These are phyloP conservation scores for Pseudognaphalium luteoalbum DNA, from an alignment of 129 eudicot species.

Conservation along the genomic window DNA sequence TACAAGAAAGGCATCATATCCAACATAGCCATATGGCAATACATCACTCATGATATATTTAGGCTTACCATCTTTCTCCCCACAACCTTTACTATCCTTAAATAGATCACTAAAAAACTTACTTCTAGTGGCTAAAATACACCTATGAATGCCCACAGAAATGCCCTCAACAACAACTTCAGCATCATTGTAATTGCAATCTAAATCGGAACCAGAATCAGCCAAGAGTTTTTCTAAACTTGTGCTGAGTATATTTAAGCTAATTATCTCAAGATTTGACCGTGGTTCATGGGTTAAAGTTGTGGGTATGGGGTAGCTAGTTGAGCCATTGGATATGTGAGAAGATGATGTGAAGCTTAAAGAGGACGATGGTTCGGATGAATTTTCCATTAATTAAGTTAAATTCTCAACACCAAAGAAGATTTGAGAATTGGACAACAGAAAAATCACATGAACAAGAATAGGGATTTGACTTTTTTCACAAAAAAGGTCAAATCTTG, in stretches of 20 bases:
- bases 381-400: slow-evolving; percentile 36
- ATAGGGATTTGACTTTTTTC: slow-evolving; percentile 23
- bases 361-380: slow-evolving; percentile 52
- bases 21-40: slow-evolving; percentile 55
- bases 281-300: slow-evolving; percentile 35
- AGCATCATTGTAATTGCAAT: slow-evolving; percentile 54
- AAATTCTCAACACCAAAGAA: neutral
- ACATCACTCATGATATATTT: slow-evolving; percentile 51
- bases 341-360: slow-evolving; percentile 68
- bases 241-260: slow-evolving; percentile 58
- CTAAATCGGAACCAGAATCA: slow-evolving; percentile 36
- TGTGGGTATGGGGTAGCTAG: slow-evolving; percentile 29
- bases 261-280: slow-evolving; percentile 48
- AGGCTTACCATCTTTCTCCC: slow-evolving; percentile 41
- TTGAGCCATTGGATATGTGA: slow-evolving; percentile 51
- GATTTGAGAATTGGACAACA: neutral
- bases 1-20: slow-evolving; percentile 64
- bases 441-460: neutral
- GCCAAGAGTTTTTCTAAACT: slow-evolving; percentile 56
- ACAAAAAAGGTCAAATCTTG: slow-evolving; percentile 18
- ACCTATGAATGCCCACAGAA: slow-evolving; percentile 69
- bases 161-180: slow-evolving; percentile 61
- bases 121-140: slow-evolving; percentile 79
- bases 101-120: slow-evolving; percentile 57
- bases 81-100: slow-evolving; percentile 32